Percentiles rank a stretch among this genome's conserved stretches.
Conservation (phyloP, 176 grass and related monocot genomes). For the Musa acuminata region DNA sequence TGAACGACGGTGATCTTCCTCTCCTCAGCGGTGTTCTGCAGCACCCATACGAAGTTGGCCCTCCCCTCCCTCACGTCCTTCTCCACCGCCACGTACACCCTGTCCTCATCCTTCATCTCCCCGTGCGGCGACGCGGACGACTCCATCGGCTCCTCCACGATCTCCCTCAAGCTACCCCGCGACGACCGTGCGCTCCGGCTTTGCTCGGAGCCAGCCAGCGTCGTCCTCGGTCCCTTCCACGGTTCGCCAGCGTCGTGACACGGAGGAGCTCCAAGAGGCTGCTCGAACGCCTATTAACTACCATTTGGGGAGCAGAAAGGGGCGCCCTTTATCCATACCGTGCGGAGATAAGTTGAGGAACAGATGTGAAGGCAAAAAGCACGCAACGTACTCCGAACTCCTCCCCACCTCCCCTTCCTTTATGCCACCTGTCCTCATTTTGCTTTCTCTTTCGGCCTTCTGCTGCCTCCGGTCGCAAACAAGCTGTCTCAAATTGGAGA, state of each 20-base stretch:
- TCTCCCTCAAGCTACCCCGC: neutral
- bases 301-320: neutral
- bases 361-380: no score
- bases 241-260: neutral
- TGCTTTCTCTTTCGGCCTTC: no score
- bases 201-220: neutral
- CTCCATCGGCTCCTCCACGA: neutral
- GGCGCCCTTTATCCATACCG: no score
- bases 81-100: constrained; percentile 25
- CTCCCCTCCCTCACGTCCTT: constrained; percentile 32
- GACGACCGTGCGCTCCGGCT: neutral
- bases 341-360: no score
- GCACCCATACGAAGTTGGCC: constrained; percentile 27
- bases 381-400: no score
- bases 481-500: no score
- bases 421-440: no score
- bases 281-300: no score
- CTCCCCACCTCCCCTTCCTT: no score
- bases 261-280: neutral
- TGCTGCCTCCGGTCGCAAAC: no score
- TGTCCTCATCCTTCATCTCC: neutral
- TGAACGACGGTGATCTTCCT: constrained; percentile 34
- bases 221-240: no score
- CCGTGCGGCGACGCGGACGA: neutral
- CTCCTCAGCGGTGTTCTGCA: constrained; percentile 16